phyloP scores from a whole-genome alignment of 2,329 filamentous ascomycete genomes.

The Sarocladium strictum region DNA sequence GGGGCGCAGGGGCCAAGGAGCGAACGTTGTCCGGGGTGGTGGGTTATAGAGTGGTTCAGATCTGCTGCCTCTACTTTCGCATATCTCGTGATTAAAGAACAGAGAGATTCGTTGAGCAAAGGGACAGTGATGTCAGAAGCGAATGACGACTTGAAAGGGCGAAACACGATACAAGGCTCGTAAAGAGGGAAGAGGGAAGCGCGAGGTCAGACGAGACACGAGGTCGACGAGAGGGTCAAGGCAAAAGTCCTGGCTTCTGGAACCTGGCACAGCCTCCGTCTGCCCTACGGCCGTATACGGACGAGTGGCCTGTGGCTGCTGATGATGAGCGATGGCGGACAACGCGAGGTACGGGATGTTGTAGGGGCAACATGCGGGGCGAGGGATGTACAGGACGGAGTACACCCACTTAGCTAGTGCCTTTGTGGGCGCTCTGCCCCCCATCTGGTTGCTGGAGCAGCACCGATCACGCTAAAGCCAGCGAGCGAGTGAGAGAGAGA shows the following conservation, averaged over 20 bases:
- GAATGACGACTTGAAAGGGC: background rate
- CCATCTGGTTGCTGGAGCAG: conserved; percentile 1
- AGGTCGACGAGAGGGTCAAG: too few relatives aligned
- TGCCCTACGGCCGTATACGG: background rate
- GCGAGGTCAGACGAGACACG: background rate
- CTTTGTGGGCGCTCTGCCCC: too few relatives aligned
- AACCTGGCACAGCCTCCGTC: background rate
- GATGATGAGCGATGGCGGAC: background rate
- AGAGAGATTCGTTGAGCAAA: too few relatives aligned
- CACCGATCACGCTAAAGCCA: background rate
- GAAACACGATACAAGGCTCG: background rate
- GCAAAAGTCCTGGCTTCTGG: too few relatives aligned
- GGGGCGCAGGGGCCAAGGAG: background rate
- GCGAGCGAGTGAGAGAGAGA: too few relatives aligned
- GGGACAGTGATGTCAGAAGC: too few relatives aligned
- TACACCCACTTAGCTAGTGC: conserved; percentile 1
- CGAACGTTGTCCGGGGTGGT: background rate
- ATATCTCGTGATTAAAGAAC: too few relatives aligned
- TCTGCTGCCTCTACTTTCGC: too few relatives aligned
- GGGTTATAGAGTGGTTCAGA: too few relatives aligned
- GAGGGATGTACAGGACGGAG: too few relatives aligned
- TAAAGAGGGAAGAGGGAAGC: background rate
- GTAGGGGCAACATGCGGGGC: conserved; percentile 8
- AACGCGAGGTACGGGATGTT: conserved; percentile 3
- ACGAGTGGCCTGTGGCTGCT: background rate